Conservation (phyloP, 208 protist genomes). For the Balamuthia mandrillaris region DNA sequence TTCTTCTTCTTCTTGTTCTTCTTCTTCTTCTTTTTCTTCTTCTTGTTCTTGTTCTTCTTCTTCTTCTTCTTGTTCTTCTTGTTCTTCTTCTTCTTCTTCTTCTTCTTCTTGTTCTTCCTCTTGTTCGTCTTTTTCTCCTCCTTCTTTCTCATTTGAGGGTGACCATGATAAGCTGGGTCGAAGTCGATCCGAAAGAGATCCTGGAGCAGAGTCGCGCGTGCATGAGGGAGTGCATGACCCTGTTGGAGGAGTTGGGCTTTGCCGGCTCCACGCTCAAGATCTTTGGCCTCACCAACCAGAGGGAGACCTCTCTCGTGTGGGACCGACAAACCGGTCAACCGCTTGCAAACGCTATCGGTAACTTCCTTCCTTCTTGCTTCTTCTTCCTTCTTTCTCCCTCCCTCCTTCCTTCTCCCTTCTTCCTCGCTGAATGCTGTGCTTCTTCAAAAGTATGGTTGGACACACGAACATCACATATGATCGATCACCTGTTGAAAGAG, state of each 20-base stretch:
- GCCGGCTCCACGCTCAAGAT: slow-evolving; percentile 37
- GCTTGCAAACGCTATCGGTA: slow-evolving; percentile 89
- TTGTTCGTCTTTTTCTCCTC: too few relatives aligned
- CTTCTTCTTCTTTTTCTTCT: neutral
- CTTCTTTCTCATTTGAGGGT: neutral
- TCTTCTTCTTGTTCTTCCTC: too few relatives aligned
- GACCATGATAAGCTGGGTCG: slow-evolving; percentile 77
- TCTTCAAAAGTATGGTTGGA: slow-evolving; percentile 58
- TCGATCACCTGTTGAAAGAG: slow-evolving; percentile 39
- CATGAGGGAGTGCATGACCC: slow-evolving; percentile 66
- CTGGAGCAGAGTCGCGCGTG: slow-evolving; percentile 76
- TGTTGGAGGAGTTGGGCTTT: slow-evolving; percentile 7
- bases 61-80: neutral
- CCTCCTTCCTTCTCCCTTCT: neutral
- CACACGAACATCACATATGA: slow-evolving; percentile 47
- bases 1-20: neutral
- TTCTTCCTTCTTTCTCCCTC: slow-evolving; percentile 6
- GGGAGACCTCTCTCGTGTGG: slow-evolving; percentile 97
- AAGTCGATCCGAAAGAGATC: slow-evolving; percentile 92
- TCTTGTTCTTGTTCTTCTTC: neutral
- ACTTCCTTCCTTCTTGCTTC: neutral
- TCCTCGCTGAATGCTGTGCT: neutral
- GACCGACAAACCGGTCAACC: slow-evolving; percentile 88
- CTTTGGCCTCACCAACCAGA: slow-evolving; percentile 97
- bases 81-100: neutral